A percentile compares a stretch with the other conserved stretches of the same genome.
These are phyloP conservation scores for Porphyridium purpureum DNA, from an alignment of 23 red algal genomes.

Conservation along the genomic window DNA sequence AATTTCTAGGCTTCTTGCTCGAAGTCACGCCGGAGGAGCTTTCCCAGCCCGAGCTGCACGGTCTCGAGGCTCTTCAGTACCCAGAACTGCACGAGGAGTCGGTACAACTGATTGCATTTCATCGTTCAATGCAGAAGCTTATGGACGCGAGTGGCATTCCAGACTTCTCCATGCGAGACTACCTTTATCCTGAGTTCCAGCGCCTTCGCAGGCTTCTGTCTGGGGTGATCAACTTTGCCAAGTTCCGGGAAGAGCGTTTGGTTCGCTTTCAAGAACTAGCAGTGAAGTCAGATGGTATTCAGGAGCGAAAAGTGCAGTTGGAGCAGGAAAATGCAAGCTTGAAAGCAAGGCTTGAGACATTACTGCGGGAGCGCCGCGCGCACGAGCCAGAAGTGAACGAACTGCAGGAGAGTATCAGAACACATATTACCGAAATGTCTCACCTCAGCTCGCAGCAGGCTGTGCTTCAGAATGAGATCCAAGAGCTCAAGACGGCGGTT, in stretches of 20 bases:
- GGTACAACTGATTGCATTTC: constrained; percentile 13
- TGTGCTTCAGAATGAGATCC: constrained; percentile 35
- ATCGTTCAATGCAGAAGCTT: constrained; percentile 13
- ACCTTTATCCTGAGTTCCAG: constrained; percentile 46
- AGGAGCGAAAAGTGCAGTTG: constrained; percentile 10
- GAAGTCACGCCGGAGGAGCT: constrained; percentile 12
- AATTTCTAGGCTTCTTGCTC: constrained; percentile 16
- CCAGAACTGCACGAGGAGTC: constrained; percentile 40
- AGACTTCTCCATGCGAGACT: constrained; percentile 69
- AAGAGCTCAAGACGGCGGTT: constrained; percentile 37
- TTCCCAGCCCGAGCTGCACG: constrained; percentile 5
- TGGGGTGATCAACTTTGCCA: constrained; percentile 75
- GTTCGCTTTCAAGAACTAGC: constrained; percentile 37
- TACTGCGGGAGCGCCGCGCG: constrained; percentile 19
- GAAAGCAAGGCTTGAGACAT: constrained; percentile 22
- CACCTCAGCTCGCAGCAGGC: constrained; percentile 49
- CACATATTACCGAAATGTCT: constrained; percentile 29
- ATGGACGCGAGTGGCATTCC: constrained; percentile 8
- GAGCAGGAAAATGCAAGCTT: constrained; percentile 17
- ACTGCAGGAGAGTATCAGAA: constrained; percentile 21
- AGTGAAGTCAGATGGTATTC: constrained; percentile 33
- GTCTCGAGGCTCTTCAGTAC: constrained; percentile 14
- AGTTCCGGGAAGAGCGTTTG: constrained; percentile 68
- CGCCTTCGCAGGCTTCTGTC: constrained; percentile 46
- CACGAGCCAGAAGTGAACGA: constrained; percentile 38